Evolutionary conservation across 148 eudicot genomes (phyloP).

Genomic region (Chenopodium berlandieri): DNA sequence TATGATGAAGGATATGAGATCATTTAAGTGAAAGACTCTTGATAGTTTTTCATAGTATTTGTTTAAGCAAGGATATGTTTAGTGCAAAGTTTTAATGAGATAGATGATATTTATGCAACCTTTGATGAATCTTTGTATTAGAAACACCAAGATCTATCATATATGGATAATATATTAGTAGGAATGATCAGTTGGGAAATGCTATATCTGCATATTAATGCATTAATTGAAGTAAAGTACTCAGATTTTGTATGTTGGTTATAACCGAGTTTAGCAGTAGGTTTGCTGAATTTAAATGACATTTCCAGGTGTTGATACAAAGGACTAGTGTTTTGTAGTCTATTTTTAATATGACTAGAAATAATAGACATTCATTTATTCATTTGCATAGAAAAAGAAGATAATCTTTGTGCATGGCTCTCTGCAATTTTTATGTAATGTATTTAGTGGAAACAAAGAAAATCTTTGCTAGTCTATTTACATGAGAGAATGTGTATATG

Average conservation of each 20-base stretch:
- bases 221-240: not conserved
- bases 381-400: slow-evolving; percentile 19
- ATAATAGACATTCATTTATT: slow-evolving; percentile 32
- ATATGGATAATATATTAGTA: not conserved
- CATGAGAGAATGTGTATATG: not conserved
- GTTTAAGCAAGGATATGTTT: not conserved
- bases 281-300: not conserved
- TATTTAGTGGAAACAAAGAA: not conserved
- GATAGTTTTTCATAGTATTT: not conserved
- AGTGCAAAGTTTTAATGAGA: too few species aligned
- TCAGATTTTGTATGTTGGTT: not conserved
- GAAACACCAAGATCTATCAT: not conserved
- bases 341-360: not conserved
- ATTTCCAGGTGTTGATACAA: too few species aligned
- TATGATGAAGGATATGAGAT: too few species aligned
- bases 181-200: not conserved
- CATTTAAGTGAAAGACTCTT: not conserved
- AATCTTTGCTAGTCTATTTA: slow-evolving; percentile 10
- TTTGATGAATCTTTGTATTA: not conserved
- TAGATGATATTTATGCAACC: not conserved
- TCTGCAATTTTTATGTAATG: not conserved
- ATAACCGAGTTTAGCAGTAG: not conserved
- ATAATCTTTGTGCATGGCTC: slow-evolving; percentile 28
- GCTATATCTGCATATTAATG: not conserved
- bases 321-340: not conserved